Evolutionary conservation across 2,329 filamentous ascomycete genomes (phyloP), one percentile per base, ranked within the genome.

Genomic region (Trichoderma koningii): DNA sequence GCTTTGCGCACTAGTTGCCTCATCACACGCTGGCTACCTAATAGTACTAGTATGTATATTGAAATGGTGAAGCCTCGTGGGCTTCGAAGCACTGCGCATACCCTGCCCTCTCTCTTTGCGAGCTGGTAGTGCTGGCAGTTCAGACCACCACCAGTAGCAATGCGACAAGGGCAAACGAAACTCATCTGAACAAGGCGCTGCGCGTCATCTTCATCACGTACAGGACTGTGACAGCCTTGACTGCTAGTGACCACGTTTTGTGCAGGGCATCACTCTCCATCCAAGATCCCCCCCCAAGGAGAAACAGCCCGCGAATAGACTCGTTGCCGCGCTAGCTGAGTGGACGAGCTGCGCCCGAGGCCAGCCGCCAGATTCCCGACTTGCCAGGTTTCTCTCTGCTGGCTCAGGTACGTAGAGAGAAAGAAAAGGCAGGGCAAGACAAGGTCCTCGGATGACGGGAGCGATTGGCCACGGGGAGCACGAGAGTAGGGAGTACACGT

Each of bases 351-450:
- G 38, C 19, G 28, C 41, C 64, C 42, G 41, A 42, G 7, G 19
- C 14, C 21, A 55, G 64, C 55, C 55, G 56, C 50, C 48, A 65
- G 64, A 65, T 65, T 65, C 41, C 57, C 64, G 63, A 30, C 48
- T 51, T 51, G 23, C 48, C 48, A 51, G 48, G 48, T 51, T 30
- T 51, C 23, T 23, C 48, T 7, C 7, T 38, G 34, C 34, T 38
- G 34, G 34, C 34, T 30, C 34, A 53, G n/a, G 21, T 23, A 23
- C 21, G 21, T 23, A 23, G 21, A 23, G 21, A 23, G 3, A 9
- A 30, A 30, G 30, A 9, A 50, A 44, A 26, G 51, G 26, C 44
- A 38, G 10, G 34, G 34, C 34, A 38, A 38, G 34, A 14, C 34
- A 38, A 30, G 30, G 30, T 30, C 30, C 9, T 30, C 30, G 30